Base-by-base conservation (phyloP, 164 flowering plant genomes). In the Annona cherimola region DNA sequence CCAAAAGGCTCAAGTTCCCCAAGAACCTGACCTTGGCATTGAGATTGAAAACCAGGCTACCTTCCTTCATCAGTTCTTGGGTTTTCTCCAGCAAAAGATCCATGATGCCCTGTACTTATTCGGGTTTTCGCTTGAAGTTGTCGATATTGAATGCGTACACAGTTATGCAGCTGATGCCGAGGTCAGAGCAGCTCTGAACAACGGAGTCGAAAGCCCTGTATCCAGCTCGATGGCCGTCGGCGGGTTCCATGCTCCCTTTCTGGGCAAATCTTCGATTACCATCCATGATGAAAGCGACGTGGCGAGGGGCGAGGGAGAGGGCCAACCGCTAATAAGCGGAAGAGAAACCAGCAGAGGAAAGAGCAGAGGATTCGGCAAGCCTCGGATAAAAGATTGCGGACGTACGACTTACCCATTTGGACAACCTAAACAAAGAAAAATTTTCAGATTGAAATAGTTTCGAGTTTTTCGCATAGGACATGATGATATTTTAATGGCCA, bases 81-180 rank as follows among this genome's bases (percentile, higher is more conserved):
- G 90, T 88, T 76, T 91, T 93, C 57, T 90, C 92, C 14, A 61
- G 76, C 83, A 90, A 77, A 66, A 93, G 73, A 42, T 86, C 81
- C 95, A 93, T 90, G 63, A 87, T 46, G 4, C 8, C 26, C 11
- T 82, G 77, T 50, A 93, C 93, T 74, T 93, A 91, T 2, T 88
- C 83, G 0, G 92, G 91, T 4, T 73, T 45, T 71, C 95, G 68
- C 63, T 80, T 87, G 78, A 89, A 93, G 74, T 93, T 93, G 26
- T 93, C 96, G 14, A 91, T 87, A 83, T 93, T 91, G 79, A 93
- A 93, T 45, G 96, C 93, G 66, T 84, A 91, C 1, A 90, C 69
- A 0, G 94, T 86, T 2, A 88, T 82, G 74, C 88, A 86, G 75
- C 84, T 89, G 8, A 93, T 84, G 2, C 92, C 91, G 68, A 91